Percentiles rank a stretch among this genome's conserved stretches.
phyloP scores from a whole-genome alignment of 2,329 filamentous ascomycete species.

The Phialophora macrospora region DNA sequence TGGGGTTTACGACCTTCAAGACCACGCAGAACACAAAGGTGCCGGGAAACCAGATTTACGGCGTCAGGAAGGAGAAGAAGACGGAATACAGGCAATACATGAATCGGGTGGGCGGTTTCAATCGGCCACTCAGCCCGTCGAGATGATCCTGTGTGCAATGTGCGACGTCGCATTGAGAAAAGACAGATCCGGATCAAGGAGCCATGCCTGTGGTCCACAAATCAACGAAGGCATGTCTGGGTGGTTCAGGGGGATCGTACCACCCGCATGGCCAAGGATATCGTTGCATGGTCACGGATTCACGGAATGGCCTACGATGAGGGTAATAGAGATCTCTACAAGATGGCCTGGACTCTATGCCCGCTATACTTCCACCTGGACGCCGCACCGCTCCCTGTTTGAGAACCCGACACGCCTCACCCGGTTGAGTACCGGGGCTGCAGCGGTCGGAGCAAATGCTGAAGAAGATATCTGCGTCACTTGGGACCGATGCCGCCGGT shows the following conservation, averaged over 20 bases:
- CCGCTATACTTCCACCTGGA: neutral
- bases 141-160: conserved; percentile 39
- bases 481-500: neutral
- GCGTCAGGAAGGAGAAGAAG: conserved; percentile 89
- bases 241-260: neutral
- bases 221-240: neutral
- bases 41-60: conserved; percentile 81
- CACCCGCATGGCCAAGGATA: neutral
- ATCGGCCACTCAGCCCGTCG: conserved; percentile 55
- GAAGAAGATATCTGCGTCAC: neutral
- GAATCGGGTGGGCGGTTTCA: conserved; percentile 59
- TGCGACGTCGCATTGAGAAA: neutral
- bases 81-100: conserved; percentile 97
- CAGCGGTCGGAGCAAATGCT: too few relatives aligned
- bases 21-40: conserved; percentile 90
- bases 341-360: neutral
- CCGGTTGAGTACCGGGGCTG: neutral
- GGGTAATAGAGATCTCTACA: neutral
- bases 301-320: neutral
- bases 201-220: neutral
- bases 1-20: conserved; percentile 88
- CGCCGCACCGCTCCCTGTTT: too few relatives aligned
- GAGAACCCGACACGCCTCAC: neutral
- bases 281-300: neutral
- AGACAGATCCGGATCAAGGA: neutral